A percentile compares a stretch with the other conserved stretches of the same genome.
phyloP scores from a whole-genome alignment of 2,329 filamentous ascomycete genomes.

The Fusarium brevicatenulatum region DNA sequence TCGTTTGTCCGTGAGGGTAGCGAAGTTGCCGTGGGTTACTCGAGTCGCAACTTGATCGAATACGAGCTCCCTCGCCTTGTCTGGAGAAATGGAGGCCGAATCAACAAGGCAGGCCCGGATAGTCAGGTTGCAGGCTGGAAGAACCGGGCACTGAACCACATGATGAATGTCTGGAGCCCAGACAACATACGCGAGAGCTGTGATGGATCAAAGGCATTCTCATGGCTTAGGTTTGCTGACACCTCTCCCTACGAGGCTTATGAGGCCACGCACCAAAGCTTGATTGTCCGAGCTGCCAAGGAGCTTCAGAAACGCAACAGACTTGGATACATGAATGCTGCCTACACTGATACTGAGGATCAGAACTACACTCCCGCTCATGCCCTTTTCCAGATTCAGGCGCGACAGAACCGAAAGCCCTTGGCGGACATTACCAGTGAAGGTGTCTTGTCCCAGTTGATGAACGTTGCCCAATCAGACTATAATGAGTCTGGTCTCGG shows the following conservation, averaged over 20 bases:
- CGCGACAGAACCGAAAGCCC: conserved; percentile 72
- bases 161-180: conserved; percentile 92
- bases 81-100: conserved; percentile 81
- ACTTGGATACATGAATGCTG: conserved; percentile 72
- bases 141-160: conserved; percentile 77
- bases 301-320: conserved; percentile 65
- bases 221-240: conserved; percentile 90
- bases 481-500: conserved; percentile 78
- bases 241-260: conserved; percentile 78
- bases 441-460: conserved; percentile 77
- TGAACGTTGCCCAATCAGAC: conserved; percentile 77
- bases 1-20: conserved; percentile 92
- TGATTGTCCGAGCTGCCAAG: conserved; percentile 79
- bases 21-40: conserved; percentile 84
- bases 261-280: conserved; percentile 71
- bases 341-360: conserved; percentile 75
- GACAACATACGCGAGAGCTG: conserved; percentile 77
- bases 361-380: conserved; percentile 75
- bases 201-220: conserved; percentile 75
- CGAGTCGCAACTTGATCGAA: conserved; percentile 85
- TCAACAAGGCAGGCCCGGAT: conserved; percentile 77
- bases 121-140: conserved; percentile 84
- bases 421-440: conserved; percentile 76
- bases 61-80: conserved; percentile 84
- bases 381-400: conserved; percentile 82